Evolutionary conservation across 176 grass and related monocot genomes (phyloP).

Genomic region (Eragrostis curvula): DNA sequence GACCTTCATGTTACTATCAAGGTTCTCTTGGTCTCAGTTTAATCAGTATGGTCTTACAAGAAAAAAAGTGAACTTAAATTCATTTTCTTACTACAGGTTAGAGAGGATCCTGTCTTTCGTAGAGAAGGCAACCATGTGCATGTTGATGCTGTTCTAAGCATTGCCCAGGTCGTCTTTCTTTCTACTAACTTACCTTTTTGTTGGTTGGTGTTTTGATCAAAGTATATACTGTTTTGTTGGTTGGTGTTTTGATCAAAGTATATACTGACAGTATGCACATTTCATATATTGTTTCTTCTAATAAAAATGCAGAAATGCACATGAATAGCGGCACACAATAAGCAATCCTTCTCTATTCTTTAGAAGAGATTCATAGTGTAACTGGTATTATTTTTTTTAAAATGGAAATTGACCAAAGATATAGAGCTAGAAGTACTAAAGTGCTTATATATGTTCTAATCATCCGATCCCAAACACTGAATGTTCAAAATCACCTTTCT

Average conservation of each 20-base stretch:
- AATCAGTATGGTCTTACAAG: background rate
- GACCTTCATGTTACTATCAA: conserved; percentile 92
- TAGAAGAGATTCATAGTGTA: background rate
- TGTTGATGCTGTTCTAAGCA: conserved; percentile 84
- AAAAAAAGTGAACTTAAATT: conserved; percentile 22
- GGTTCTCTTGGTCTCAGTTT: conserved; percentile 43
- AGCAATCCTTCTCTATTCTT: conserved; percentile 6
- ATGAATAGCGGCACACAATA: background rate
- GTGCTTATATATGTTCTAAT: background rate
- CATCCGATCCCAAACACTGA: background rate
- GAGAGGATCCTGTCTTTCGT: conserved; percentile 85
- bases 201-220: background rate
- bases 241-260: background rate
- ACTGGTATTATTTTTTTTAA: background rate
- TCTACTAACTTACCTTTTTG: background rate
- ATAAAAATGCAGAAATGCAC: conserved; percentile 11
- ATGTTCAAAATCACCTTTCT: background rate
- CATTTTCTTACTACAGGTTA: conserved; percentile 61
- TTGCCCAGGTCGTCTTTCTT: conserved; percentile 69
- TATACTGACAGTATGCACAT: background rate
- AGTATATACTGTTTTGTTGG: background rate
- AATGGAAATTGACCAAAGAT: background rate
- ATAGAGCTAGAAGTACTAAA: background rate
- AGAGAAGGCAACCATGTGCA: conserved; percentile 93
- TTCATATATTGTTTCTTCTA: conserved; percentile 4